Conservation (phyloP, 768 basidiomycete genomes). For the Lanmaoa rubissima region DNA sequence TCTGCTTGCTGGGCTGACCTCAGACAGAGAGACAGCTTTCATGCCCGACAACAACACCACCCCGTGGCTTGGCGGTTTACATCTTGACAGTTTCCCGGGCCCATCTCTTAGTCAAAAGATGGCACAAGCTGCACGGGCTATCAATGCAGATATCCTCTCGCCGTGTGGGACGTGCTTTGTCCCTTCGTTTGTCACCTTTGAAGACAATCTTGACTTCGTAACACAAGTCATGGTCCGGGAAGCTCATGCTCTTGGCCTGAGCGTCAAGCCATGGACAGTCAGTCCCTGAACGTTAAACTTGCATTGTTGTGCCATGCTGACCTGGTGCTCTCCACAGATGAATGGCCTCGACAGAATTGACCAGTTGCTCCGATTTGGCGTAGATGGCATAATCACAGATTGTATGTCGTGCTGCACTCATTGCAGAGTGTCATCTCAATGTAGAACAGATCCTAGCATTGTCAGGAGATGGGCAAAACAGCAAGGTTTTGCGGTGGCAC, state of each 20-base stretch:
- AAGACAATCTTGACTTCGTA: conserved; percentile 53
- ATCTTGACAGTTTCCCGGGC: conserved; percentile 63
- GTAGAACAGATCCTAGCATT: conserved; percentile 46
- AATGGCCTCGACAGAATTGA: conserved; percentile 61
- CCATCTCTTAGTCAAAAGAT: conserved; percentile 55
- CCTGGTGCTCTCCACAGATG: conserved; percentile 39
- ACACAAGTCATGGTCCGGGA: conserved; percentile 66
- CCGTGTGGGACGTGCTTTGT: conserved; percentile 46
- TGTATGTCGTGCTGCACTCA: conserved; percentile 34
- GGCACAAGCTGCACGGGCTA: conserved; percentile 64
- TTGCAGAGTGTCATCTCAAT: neutral
- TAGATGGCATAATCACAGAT: conserved; percentile 80
- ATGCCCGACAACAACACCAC: conserved; percentile 45
- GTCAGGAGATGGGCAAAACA: conserved; percentile 58
- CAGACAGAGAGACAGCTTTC: conserved; percentile 39
- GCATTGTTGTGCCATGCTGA: neutral
- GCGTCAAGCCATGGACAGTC: conserved; percentile 76
- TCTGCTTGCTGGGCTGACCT: neutral
- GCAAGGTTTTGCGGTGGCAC: conserved; percentile 50
- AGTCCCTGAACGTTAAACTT: conserved; percentile 18
- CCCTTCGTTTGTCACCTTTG: conserved; percentile 43
- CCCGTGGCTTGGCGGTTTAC: conserved; percentile 69
- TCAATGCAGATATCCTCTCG: conserved; percentile 65
- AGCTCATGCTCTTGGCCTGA: conserved; percentile 61
- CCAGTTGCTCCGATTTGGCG: conserved; percentile 56